Conservation (phyloP, 2,329 filamentous ascomycete genomes). For the Sclerotinia glacialis region DNA sequence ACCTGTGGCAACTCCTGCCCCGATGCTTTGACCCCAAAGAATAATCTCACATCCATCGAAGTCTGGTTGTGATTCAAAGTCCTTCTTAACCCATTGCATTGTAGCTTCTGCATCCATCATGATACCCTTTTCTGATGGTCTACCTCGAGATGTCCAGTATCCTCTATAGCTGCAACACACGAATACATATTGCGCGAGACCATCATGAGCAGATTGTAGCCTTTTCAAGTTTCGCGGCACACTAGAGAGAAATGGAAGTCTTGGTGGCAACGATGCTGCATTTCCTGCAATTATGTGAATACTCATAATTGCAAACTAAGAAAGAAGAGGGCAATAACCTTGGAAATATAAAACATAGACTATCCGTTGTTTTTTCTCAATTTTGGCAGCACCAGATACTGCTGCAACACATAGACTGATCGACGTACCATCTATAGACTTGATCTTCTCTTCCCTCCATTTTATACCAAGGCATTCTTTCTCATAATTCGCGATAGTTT, state of each 20-base stretch:
- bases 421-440: conserved; percentile 61
- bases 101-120: conserved; percentile 65
- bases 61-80: conserved; percentile 36
- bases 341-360: conserved; percentile 59
- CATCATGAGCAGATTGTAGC: conserved; percentile 19
- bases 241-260: conserved; percentile 55
- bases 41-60: conserved; percentile 44
- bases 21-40: conserved; percentile 77
- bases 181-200: conserved; percentile 45
- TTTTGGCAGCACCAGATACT: conserved; percentile 22
- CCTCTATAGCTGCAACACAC: conserved; percentile 52
- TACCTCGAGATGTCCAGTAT: conserved; percentile 74
- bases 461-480: conserved; percentile 56
- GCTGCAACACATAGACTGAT: conserved; percentile 56
- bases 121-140: conserved; percentile 68
- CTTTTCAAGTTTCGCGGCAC: conserved; percentile 49
- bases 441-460: conserved; percentile 64
- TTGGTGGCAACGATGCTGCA: conserved; percentile 56
- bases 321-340: conserved; percentile 42
- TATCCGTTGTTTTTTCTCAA: not conserved
- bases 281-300: conserved; percentile 49
- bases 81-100: conserved; percentile 56
- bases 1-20: conserved; percentile 67
- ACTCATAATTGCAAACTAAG: conserved; percentile 19
- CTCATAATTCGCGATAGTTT: conserved; percentile 64